Evolutionary conservation across 495 filamentous ascomycete species (phyloP).

Genomic region (Penicillium waksmanii): DNA sequence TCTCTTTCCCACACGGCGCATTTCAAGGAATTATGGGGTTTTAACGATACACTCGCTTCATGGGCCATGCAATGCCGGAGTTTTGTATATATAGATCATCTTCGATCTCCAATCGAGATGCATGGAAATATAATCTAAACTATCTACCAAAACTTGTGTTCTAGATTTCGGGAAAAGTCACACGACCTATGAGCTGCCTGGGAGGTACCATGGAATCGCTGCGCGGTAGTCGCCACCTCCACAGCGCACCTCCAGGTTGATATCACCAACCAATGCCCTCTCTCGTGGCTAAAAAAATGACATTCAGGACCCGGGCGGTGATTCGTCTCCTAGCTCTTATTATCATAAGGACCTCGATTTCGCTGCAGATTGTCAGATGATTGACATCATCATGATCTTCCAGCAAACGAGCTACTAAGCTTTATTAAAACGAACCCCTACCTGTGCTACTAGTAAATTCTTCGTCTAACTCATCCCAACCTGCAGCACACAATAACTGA

Average conservation of each 20-base stretch:
- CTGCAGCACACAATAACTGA: no score
- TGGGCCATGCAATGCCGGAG: constrained; percentile 1
- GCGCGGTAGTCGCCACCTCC: constrained; percentile 18
- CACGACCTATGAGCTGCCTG: neutral
- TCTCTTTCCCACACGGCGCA: constrained; percentile 1
- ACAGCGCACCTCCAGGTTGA: neutral
- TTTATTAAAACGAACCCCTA: neutral
- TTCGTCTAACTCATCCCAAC: no score
- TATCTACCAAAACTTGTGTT: neutral
- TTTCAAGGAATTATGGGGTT: neutral
- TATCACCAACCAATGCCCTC: constrained; percentile 9
- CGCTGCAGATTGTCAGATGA: constrained; percentile 14
- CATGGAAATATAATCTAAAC: constrained; percentile 6
- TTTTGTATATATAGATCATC: constrained; percentile 9
- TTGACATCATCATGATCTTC: constrained; percentile 17
- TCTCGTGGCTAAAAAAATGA: neutral
- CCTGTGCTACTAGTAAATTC: no score
- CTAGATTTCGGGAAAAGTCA: neutral
- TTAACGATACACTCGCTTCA: constrained; percentile 8
- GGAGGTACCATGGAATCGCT: constrained; percentile 14
- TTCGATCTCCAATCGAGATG: neutral
- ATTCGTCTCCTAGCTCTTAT: neutral
- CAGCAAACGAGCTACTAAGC: neutral
- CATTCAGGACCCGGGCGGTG: neutral
- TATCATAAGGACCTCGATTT: neutral